Conservation (phyloP, 2,329 filamentous ascomycete genomes). For the Microascus cirrosus region DNA sequence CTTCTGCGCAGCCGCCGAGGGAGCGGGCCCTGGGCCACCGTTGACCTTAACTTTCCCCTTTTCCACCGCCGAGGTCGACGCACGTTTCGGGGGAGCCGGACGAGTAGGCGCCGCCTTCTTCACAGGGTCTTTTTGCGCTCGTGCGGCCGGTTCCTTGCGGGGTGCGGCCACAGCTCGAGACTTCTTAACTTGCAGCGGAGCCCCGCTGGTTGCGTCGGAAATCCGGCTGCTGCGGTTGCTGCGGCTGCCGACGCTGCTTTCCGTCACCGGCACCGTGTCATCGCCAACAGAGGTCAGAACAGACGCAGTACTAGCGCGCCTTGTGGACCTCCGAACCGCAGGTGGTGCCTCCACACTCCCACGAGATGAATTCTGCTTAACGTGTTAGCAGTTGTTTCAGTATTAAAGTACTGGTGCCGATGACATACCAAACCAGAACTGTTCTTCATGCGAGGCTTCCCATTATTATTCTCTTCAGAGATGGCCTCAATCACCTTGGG, state of each 20-base stretch:
- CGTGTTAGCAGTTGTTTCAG: background rate
- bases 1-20: background rate
- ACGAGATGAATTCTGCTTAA: background rate
- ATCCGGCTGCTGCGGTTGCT: background rate
- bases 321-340: slow-evolving; percentile 19
- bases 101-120: slow-evolving; percentile 23
- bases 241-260: background rate
- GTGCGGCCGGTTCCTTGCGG: slow-evolving; percentile 22
- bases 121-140: slow-evolving; percentile 17
- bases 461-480: slow-evolving; percentile 39
- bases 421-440: slow-evolving; percentile 25
- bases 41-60: background rate
- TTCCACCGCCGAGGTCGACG: slow-evolving; percentile 5
- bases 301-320: slow-evolving; percentile 37
- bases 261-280: background rate
- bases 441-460: slow-evolving; percentile 44
- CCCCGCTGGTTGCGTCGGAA: background rate
- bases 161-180: slow-evolving; percentile 4
- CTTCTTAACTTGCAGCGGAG: slow-evolving; percentile 5
- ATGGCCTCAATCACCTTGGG: slow-evolving; percentile 42
- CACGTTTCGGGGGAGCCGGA: slow-evolving; percentile 2
- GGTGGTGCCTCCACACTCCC: background rate
- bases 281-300: slow-evolving; percentile 2
- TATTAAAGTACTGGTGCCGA: background rate
- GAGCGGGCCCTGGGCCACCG: background rate